Evolutionary conservation across 2,329 filamentous ascomycete genomes (phyloP).

Genomic region (Ophiocordyceps unilateralis): DNA sequence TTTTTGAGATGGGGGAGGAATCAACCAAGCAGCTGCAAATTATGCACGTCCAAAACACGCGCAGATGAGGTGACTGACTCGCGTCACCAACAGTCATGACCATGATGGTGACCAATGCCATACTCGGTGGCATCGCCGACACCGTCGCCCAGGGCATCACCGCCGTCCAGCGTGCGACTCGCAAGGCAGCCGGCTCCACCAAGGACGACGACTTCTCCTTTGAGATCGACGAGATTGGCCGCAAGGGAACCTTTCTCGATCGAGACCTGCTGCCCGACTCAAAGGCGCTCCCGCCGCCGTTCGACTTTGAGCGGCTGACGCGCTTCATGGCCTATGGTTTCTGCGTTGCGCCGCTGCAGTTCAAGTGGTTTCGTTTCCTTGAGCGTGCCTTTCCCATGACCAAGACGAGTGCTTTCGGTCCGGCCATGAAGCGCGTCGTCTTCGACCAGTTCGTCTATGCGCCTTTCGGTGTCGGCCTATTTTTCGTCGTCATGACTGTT

Average conservation of each 20-base stretch:
- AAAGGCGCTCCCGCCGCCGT: constrained; percentile 54
- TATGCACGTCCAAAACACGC: background rate
- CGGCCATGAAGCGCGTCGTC: constrained; percentile 76
- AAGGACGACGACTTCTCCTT: constrained; percentile 63
- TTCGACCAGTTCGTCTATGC: constrained; percentile 91
- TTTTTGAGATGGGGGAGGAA: too few species aligned
- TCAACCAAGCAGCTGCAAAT: background rate
- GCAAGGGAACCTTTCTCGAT: constrained; percentile 52
- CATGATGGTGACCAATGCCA: constrained; percentile 97
- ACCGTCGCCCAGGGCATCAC: constrained; percentile 91
- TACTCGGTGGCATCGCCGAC: constrained; percentile 88
- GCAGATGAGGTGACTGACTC: background rate
- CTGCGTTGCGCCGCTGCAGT: constrained; percentile 86
- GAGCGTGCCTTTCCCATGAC: constrained; percentile 69
- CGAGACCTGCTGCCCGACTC: constrained; percentile 49
- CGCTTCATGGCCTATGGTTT: constrained; percentile 97
- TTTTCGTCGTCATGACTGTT: constrained; percentile 94
- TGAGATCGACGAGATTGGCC: constrained; percentile 76
- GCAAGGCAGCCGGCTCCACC: constrained; percentile 40
- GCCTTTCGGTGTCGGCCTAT: constrained; percentile 68
- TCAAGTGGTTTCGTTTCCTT: constrained; percentile 88
- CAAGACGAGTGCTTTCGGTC: constrained; percentile 54
- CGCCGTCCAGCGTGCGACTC: constrained; percentile 49
- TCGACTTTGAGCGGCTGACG: constrained; percentile 88
- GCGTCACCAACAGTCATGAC: constrained; percentile 52